phyloP scores from a whole-genome alignment of 192 early-diverging fungal genomes.

The Umbelopsis sp. region DNA sequence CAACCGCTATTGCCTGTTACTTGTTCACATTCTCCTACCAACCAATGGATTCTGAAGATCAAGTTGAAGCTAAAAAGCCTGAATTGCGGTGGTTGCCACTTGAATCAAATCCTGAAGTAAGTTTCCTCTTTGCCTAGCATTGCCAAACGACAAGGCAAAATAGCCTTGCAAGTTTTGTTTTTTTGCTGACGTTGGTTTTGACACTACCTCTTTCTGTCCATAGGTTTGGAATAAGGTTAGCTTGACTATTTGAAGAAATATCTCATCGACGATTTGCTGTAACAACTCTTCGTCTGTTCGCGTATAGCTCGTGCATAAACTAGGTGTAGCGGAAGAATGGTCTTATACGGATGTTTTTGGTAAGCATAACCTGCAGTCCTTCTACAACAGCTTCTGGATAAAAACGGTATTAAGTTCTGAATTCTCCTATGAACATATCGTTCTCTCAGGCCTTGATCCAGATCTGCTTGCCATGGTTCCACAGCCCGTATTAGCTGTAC shows the following conservation, averaged over 20 bases:
- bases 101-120: constrained; percentile 87
- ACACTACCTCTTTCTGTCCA: not conserved
- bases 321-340: constrained; percentile 66
- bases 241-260: not conserved
- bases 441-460: constrained; percentile 68
- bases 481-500: constrained; percentile 79
- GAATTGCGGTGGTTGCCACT: constrained; percentile 80
- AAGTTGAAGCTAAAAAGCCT: constrained; percentile 25
- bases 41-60: constrained; percentile 2
- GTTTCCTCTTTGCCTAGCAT: not conserved
- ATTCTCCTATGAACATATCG: not conserved
- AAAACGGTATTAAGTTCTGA: not conserved
- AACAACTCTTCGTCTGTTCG: not conserved
- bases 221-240: constrained; percentile 70
- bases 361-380: constrained; percentile 26
- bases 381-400: not conserved
- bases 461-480: constrained; percentile 83
- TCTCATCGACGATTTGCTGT: not conserved
- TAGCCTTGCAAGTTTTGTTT: not conserved
- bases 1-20: too few species aligned
- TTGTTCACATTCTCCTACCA: not conserved
- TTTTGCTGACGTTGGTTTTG: not conserved
- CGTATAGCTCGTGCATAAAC: constrained; percentile 62
- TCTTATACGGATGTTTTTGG: constrained; percentile 83
- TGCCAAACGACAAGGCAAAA: not conserved